Conservation (phyloP, 2,329 filamentous ascomycete genomes). For the Immersiporthe knoxdaviesiana region DNA sequence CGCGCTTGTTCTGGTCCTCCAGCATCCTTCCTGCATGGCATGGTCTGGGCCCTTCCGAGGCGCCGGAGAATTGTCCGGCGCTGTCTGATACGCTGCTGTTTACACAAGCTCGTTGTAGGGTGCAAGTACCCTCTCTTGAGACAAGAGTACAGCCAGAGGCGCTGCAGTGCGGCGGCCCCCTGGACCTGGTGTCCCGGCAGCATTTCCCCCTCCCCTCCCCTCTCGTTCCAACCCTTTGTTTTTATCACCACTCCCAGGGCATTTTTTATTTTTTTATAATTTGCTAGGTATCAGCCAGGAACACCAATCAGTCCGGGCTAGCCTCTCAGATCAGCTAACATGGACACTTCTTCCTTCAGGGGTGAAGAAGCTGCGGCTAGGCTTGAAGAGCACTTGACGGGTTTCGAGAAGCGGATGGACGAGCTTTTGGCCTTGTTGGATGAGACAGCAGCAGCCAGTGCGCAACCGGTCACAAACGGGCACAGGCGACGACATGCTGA, state of each 20-base stretch:
- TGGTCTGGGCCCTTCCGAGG: not conserved
- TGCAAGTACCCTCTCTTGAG: not conserved
- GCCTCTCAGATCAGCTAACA: not conserved
- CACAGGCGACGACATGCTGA: not conserved
- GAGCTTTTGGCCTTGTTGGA: conserved; percentile 55
- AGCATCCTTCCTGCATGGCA: conserved; percentile 1
- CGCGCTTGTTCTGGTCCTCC: not conserved
- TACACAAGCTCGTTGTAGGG: not conserved
- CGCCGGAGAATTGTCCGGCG: not conserved
- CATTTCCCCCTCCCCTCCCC: too few relatives aligned
- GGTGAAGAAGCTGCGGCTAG: conserved; percentile 58
- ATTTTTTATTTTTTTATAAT: too few relatives aligned
- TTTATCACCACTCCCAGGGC: too few relatives aligned
- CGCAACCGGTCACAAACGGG: conserved; percentile 12
- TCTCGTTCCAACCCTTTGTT: too few relatives aligned
- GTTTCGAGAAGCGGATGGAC: conserved; percentile 59
- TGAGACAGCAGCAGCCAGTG: conserved; percentile 37
- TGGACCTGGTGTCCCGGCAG: not conserved
- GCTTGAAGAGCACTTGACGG: conserved; percentile 56
- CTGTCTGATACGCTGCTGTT: not conserved
- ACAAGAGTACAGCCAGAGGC: not conserved
- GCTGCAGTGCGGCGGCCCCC: not conserved
- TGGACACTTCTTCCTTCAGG: conserved; percentile 37
- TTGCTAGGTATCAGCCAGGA: not conserved
- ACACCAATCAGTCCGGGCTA: not conserved